Evolutionary conservation across 2,329 filamentous ascomycete genomes (phyloP), one percentile per base, ranked within the genome.

Genomic region (Mycosphaerella arachidis): DNA sequence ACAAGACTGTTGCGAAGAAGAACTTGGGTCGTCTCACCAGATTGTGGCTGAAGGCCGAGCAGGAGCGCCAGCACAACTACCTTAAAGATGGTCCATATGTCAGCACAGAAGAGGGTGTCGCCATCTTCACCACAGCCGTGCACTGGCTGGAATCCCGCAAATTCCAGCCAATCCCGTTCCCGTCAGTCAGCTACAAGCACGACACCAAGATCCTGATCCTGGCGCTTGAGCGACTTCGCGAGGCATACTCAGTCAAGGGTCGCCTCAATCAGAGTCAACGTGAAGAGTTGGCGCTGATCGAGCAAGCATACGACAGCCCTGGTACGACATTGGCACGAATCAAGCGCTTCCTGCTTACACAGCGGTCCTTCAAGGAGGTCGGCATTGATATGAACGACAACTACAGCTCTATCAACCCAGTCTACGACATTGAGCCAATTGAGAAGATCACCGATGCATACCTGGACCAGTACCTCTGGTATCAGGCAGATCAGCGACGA

Each of bases 381-480:
- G 94, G 93, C 57, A 99, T 99, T 67, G 94, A 99, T 73, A 99
- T 99, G 94, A 99, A 99, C 75, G 94, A 99, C 78, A 99, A 99
- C 72, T 99, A 99, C 79, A 97, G 87, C 81, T 93, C 91, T 18
- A 99, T 99, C 80, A 99, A 99, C 72, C 95, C 94, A 0, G 94
- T 99, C 1, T 99, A 99, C 73, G 94, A 99, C 67, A 94, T 99
- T 61, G 95, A 99, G 77, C 94, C 94, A 0, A 97, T 99, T 61
- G 94, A 99, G 80, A 99, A 99, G 80, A 99, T 99, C 68, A 99
- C 93, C 43, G 94, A 99, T 76, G 95, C 94, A 2, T 99, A 99
- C 70, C 85, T 99, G 53, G 94, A 99, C 71, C 95, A 99, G 72
- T 99, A 99, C 71, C 82, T 99, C 9, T 99, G 95, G 94, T 99